Evolutionary conservation across 2,329 filamentous ascomycete genomes (phyloP).

Genomic region (Penicillium sp.): DNA sequence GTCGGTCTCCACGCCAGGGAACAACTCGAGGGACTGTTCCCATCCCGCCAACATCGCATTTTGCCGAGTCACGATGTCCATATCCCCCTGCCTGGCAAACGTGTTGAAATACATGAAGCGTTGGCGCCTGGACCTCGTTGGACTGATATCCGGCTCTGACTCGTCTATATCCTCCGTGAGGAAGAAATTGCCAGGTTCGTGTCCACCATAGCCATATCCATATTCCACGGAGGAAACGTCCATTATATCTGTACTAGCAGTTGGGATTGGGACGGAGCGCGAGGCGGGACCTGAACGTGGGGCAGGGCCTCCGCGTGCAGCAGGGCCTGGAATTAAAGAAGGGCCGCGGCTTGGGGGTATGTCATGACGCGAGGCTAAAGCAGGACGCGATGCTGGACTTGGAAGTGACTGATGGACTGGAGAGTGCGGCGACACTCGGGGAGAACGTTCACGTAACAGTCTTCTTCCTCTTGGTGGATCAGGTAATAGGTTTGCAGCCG

Average conservation of each 20-base stretch:
- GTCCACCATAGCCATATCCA: conserved; percentile 2
- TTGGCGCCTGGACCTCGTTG: neutral
- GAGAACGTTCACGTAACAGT: neutral
- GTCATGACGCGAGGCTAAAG: too few species aligned
- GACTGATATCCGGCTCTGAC: neutral
- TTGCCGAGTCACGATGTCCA: neutral
- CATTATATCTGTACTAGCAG: neutral
- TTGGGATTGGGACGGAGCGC: neutral
- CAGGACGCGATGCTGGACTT: neutral
- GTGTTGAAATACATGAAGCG: neutral
- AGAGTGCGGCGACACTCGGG: neutral
- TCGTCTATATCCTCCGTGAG: neutral
- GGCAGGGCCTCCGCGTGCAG: too few species aligned
- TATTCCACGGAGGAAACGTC: neutral
- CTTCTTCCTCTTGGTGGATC: neutral
- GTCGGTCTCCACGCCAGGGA: neutral
- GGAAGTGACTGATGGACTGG: neutral
- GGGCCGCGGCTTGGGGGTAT: too few species aligned
- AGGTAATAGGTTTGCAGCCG: neutral
- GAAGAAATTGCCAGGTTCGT: neutral
- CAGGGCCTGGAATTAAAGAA: too few species aligned
- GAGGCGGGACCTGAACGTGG: neutral
- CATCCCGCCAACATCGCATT: neutral
- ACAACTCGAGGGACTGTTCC: neutral
- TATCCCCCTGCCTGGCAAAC: neutral